Percentiles rank a stretch among this genome's conserved stretches.
Conservation (phyloP, 192 early-diverging fungal genomes). For the Backusella psychrophila region DNA sequence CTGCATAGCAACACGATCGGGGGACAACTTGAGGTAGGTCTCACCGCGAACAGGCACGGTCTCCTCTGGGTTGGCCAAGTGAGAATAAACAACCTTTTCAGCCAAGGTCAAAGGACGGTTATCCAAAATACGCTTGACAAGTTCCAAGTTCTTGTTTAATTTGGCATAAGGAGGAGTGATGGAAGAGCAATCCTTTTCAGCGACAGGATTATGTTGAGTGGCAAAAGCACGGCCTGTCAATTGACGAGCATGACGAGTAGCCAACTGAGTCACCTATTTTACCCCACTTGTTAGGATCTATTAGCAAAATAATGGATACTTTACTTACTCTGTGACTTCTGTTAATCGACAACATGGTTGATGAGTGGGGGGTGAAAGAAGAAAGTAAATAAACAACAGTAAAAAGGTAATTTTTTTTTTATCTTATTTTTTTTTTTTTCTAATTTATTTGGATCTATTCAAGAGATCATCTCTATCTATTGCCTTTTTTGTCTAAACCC, state of each 20-base stretch:
- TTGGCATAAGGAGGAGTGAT: constrained; percentile 55
- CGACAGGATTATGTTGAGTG: constrained; percentile 28
- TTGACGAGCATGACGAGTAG: neutral
- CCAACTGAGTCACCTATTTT: constrained; percentile 7
- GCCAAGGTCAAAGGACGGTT: constrained; percentile 79
- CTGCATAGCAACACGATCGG: constrained; percentile 99
- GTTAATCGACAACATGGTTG: neutral
- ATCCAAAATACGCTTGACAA: constrained; percentile 48
- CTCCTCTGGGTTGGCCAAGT: constrained; percentile 70
- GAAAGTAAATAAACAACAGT: neutral
- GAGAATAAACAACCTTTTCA: constrained; percentile 95
- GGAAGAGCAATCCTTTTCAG: constrained; percentile 40
- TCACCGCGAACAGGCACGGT: constrained; percentile 72
- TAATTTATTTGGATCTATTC: constrained; percentile 4
- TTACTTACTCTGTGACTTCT: constrained; percentile 13
- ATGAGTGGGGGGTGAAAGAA: constrained; percentile 8
- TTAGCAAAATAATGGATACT: neutral
- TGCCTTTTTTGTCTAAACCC: constrained; percentile 1
- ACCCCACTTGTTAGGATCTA: neutral
- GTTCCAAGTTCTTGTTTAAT: constrained; percentile 43
- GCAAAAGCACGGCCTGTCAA: constrained; percentile 16
- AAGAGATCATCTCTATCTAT: constrained; percentile 6
- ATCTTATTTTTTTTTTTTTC: neutral
- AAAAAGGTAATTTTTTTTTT: constrained; percentile 3
- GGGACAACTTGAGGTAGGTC: constrained; percentile 88